phyloP scores from a whole-genome alignment of 2,329 filamentous ascomycete species.

The Sordariomycetes sp. region DNA sequence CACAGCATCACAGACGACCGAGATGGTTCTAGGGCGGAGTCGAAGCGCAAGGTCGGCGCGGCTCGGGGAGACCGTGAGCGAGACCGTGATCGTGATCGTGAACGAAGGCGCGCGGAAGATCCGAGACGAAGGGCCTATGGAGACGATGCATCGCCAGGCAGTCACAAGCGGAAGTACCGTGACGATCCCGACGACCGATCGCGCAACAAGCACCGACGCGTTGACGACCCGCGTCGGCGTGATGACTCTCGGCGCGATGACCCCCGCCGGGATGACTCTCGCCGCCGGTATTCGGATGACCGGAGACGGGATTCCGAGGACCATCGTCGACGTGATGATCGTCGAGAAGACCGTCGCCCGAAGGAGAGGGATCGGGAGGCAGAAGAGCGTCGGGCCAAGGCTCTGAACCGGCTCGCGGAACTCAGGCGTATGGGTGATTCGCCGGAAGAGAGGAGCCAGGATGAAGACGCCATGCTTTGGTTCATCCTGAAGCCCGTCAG shows the following conservation, averaged over 20 bases:
- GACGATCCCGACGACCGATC: slow-evolving; percentile 12
- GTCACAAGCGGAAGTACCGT: slow-evolving; percentile 8
- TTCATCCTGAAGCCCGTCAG: slow-evolving; percentile 42
- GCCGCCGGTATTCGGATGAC: slow-evolving; percentile 6
- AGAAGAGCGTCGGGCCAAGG: slow-evolving; percentile 26
- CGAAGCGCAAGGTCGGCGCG: slow-evolving; percentile 45
- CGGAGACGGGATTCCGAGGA: slow-evolving; percentile 10
- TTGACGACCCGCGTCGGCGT: slow-evolving; percentile 18
- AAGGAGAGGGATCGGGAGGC: neutral
- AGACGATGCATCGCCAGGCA: slow-evolving; percentile 15
- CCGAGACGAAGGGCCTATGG: slow-evolving; percentile 11
- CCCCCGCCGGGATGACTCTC: slow-evolving; percentile 10
- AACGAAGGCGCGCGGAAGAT: slow-evolving; percentile 38
- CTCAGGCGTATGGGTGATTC: slow-evolving; percentile 32
- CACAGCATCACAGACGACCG: slow-evolving; percentile 37
- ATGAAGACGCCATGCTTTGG: slow-evolving; percentile 33
- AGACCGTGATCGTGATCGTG: slow-evolving; percentile 32
- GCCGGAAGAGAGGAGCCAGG: slow-evolving; percentile 26
- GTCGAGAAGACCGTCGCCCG: slow-evolving; percentile 8
- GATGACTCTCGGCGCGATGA: neutral
- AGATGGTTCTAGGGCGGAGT: slow-evolving; percentile 35
- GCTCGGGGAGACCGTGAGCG: slow-evolving; percentile 18
- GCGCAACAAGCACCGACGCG: slow-evolving; percentile 26
- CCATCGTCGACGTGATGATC: slow-evolving; percentile 11
- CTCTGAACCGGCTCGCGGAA: slow-evolving; percentile 25